Percentiles rank a stretch among this genome's conserved stretches.
Evolutionary conservation across 169 alveolate species (phyloP).

Genomic region (Eimeria sp.): DNA sequence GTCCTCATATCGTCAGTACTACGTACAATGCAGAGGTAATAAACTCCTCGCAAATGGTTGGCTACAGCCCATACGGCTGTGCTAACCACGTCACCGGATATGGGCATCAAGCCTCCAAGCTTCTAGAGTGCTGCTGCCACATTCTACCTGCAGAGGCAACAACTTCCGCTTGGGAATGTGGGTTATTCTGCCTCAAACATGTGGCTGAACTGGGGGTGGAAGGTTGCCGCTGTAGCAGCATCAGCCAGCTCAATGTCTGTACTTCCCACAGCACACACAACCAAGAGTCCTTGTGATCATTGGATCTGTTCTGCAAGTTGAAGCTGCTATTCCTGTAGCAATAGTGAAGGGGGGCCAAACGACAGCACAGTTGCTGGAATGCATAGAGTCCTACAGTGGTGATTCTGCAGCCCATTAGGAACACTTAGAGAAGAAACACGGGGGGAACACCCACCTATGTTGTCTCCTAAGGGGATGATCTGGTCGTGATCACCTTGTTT

Average conservation of each 20-base stretch:
- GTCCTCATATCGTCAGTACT: neutral
- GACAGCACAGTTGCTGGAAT: neutral
- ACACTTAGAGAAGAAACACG: neutral
- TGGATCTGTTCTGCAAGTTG: neutral
- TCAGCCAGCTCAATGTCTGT: constrained; percentile 64
- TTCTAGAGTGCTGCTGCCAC: neutral
- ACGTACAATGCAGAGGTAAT: neutral
- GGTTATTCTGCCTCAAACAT: constrained; percentile 44
- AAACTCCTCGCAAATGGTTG: neutral
- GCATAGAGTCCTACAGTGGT: neutral
- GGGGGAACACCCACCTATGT: constrained; percentile 18
- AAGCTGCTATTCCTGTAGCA: neutral
- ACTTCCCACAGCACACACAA: neutral
- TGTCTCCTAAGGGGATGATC: constrained; percentile 59
- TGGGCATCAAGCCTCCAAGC: neutral
- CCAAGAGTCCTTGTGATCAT: neutral
- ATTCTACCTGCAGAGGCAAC: neutral
- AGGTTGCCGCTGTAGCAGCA: constrained; percentile 71
- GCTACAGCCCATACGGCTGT: neutral
- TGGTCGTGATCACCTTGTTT: constrained; percentile 51
- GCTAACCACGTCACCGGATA: neutral
- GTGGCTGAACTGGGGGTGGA: constrained; percentile 67
- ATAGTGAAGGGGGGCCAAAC: neutral
- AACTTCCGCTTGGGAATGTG: neutral
- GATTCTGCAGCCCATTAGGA: neutral